Conservation (phyloP, 106 monocot genomes). For the Acanthochlamys bracteata region DNA sequence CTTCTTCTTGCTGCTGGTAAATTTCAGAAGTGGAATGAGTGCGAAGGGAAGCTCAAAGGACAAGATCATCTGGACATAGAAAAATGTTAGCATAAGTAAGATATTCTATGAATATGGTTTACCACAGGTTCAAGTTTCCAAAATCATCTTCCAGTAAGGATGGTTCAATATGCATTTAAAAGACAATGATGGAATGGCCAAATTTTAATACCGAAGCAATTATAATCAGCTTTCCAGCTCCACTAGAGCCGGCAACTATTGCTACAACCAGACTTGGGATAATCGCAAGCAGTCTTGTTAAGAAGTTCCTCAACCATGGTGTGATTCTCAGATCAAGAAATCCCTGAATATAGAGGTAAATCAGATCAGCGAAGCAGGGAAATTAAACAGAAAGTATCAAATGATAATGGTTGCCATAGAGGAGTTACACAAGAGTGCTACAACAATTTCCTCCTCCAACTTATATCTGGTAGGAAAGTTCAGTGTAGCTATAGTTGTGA, state of each 20-base stretch:
- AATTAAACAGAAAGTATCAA: neutral
- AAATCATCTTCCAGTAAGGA: neutral
- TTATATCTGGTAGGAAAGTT: too few relatives aligned
- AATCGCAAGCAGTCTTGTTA: slow-evolving; percentile 75
- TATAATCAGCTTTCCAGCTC: slow-evolving; percentile 82
- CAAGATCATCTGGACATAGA: slow-evolving; percentile 73
- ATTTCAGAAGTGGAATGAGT: slow-evolving; percentile 89
- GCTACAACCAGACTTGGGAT: slow-evolving; percentile 81
- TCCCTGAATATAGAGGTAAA: slow-evolving; percentile 38
- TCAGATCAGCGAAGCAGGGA: neutral
- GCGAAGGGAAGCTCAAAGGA: slow-evolving; percentile 97
- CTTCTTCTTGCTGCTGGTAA: slow-evolving; percentile 89
- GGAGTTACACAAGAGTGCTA: neutral
- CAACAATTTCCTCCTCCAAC: too few relatives aligned
- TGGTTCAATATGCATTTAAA: neutral
- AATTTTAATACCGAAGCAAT: slow-evolving; percentile 67
- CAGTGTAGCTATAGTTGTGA: too few relatives aligned
- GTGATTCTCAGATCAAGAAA: slow-evolving; percentile 81
- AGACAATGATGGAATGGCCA: neutral
- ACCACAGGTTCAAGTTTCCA: too few relatives aligned
- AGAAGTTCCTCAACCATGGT: slow-evolving; percentile 71
- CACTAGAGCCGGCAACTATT: slow-evolving; percentile 79
- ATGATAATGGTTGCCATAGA: neutral
- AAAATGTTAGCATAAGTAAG: neutral
- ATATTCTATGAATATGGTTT: too few relatives aligned